phyloP scores from a whole-genome alignment of 148 eudicot genomes.

The Rhododendron griersonianum region DNA sequence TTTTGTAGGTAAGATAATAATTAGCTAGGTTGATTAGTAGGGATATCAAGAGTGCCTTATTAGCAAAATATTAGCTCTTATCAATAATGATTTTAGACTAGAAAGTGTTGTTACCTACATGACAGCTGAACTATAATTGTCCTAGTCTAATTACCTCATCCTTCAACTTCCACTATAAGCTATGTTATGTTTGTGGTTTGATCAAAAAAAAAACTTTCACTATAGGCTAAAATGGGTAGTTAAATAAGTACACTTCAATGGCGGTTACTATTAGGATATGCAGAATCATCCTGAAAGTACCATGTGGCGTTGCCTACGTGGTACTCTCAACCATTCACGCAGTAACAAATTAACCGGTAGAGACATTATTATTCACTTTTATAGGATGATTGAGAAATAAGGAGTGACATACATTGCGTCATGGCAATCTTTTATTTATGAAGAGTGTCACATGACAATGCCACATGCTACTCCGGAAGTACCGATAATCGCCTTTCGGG shows the following conservation, averaged over 20 bases:
- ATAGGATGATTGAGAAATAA: too few species aligned
- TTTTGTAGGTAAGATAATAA: neutral
- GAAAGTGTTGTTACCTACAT: neutral
- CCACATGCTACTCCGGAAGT: too few species aligned
- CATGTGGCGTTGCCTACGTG: neutral
- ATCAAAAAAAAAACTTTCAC: neutral
- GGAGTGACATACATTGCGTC: too few species aligned
- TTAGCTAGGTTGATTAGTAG: neutral
- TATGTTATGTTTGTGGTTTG: too few species aligned
- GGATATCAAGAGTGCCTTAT: neutral
- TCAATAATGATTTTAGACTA: neutral
- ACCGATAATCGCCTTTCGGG: neutral
- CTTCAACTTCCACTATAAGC: neutral
- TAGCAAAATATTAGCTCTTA: neutral
- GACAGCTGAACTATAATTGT: neutral
- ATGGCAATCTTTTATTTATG: too few species aligned
- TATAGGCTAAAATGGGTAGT: neutral
- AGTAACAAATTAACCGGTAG: too few species aligned
- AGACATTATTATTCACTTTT: too few species aligned
- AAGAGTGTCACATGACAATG: too few species aligned
- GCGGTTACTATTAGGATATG: too few species aligned
- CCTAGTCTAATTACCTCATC: neutral
- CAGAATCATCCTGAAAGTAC: neutral
- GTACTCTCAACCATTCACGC: too few species aligned
- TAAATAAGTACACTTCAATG: too few species aligned